These are phyloP conservation scores for Auxenochlorella protothecoides DNA, from an alignment of 139 green algal species.

Conservation along the genomic window DNA sequence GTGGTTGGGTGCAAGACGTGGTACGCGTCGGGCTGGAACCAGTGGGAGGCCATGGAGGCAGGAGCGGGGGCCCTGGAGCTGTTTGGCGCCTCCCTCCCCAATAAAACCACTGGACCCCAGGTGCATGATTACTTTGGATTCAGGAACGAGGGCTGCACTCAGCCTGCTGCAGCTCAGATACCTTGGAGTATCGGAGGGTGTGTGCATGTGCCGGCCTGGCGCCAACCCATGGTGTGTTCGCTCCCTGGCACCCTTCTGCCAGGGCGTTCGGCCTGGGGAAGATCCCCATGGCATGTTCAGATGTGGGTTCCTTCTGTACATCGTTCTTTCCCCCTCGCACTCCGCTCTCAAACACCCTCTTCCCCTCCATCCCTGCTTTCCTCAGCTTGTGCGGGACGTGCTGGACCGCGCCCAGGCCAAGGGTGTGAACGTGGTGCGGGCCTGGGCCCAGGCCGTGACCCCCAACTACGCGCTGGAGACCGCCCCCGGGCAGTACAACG, in stretches of 20 bases:
- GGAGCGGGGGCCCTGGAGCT: slow-evolving; percentile 37
- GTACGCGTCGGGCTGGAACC: slow-evolving; percentile 27
- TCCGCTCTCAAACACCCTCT: not conserved
- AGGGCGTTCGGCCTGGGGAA: too few relatives aligned
- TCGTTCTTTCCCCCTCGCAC: not conserved
- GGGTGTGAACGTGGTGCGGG: slow-evolving; percentile 29
- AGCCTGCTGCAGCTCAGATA: not conserved
- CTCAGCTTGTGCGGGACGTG: slow-evolving; percentile 24
- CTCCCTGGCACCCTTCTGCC: too few relatives aligned
- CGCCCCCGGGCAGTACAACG: slow-evolving; percentile 35
- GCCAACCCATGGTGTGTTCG: too few relatives aligned
- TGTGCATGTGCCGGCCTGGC: too few relatives aligned
- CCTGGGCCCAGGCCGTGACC: slow-evolving; percentile 27
- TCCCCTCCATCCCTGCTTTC: not conserved
- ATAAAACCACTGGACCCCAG: slow-evolving; percentile 4
- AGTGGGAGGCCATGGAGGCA: slow-evolving; percentile 48
- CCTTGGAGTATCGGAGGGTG: too few relatives aligned
- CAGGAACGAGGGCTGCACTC: too few relatives aligned
- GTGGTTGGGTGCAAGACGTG: slow-evolving; percentile 30
- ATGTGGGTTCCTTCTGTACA: not conserved
- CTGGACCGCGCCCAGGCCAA: slow-evolving; percentile 23
- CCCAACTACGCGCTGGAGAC: slow-evolving; percentile 28
- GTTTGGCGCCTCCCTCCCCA: slow-evolving; percentile 31
- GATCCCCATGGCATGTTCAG: too few relatives aligned
- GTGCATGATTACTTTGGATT: not conserved